phyloP scores from a whole-genome alignment of 1,139 yeast genomes.

The Geotrichum restrictum region DNA sequence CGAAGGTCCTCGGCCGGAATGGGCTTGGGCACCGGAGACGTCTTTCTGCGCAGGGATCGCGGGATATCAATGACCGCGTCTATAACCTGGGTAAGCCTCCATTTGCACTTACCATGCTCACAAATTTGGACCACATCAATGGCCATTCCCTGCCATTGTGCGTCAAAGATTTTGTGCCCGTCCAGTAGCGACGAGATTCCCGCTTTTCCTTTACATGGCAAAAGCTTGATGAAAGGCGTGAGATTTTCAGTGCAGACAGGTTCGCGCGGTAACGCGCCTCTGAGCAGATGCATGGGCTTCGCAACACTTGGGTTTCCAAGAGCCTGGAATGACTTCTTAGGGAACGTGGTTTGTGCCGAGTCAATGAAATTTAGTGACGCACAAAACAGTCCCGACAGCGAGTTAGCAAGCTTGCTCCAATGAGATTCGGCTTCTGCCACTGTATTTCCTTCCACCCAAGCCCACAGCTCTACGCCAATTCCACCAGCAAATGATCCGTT shows the following conservation, averaged over 20 bases:
- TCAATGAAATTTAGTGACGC: slow-evolving; percentile 91
- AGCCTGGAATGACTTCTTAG: slow-evolving; percentile 47
- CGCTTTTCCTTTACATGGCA: slow-evolving; percentile 90
- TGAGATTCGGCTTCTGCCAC: slow-evolving; percentile 53
- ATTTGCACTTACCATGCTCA: slow-evolving; percentile 42
- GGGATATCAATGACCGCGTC: slow-evolving; percentile 72
- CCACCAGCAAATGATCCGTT: slow-evolving; percentile 80
- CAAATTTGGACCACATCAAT: slow-evolving; percentile 72
- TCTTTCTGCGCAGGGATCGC: slow-evolving; percentile 57
- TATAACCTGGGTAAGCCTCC: slow-evolving; percentile 64
- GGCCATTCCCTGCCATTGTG: slow-evolving; percentile 93
- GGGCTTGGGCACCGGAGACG: slow-evolving; percentile 78
- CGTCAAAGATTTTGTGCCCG: slow-evolving; percentile 93
- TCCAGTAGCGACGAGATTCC: slow-evolving; percentile 83
- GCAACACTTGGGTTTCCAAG: slow-evolving; percentile 29
- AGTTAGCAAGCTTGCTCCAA: slow-evolving; percentile 72
- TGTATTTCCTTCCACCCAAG: slow-evolving; percentile 64
- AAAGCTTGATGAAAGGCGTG: slow-evolving; percentile 83
- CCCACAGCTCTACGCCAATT: slow-evolving; percentile 93
- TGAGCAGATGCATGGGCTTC: slow-evolving; percentile 48
- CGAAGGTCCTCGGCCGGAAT: slow-evolving; percentile 59
- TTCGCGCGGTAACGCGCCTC: slow-evolving; percentile 91
- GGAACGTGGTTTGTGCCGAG: slow-evolving; percentile 70
- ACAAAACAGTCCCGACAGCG: slow-evolving; percentile 87
- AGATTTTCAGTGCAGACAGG: slow-evolving; percentile 96